Evolutionary conservation across 441 rosid species (phyloP), one percentile per base, ranked within the genome.

Genomic region (Erodium moschatum): DNA sequence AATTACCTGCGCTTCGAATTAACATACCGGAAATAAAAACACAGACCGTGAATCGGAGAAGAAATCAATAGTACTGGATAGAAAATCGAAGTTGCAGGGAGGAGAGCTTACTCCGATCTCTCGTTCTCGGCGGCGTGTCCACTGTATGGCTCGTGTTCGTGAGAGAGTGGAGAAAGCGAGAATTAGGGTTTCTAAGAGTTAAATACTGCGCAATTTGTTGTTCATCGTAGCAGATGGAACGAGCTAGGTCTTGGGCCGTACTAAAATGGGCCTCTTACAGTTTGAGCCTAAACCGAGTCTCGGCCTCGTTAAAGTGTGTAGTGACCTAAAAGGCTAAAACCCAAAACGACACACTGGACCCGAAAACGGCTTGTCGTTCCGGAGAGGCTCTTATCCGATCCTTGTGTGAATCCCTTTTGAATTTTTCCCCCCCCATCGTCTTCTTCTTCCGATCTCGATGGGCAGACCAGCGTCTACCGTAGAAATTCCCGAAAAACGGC

Each of bases 381-480:
- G 46, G 1, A 3, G 11, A 7, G 11, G 10, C 10, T 6, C 46
- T 10, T 40, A 40, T 40, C 46, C 46, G 11, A 40, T 40, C 10
- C 8, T 2, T 40, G 2, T 40, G 8, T 33, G 38, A 33, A 33
- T 33, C 38, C 38, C 0, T 3, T 3, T 3, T 1, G 1, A 3
- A 33, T 3, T 33, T 33, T 5, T 1, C 38, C 38, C 4, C 38
- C 38, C 4, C 4, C 27, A 0, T 0, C 27, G 27, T 24, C 27
- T 24, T 10, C 46, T 40, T 40, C 65, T 52, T 18, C 1, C 20
- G 10, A 20, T 27, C 40, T 27, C 6, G 15, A 85, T 85, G 86
- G 85, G 80, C 35, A 77, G 85, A 35, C 81, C 70, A 3, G 33
- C 80, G 10, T 83, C 86, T 19, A 60, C 69, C 33, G 67, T 80